Conservation (phyloP, 305 asterid species). For the Vinca major region DNA sequence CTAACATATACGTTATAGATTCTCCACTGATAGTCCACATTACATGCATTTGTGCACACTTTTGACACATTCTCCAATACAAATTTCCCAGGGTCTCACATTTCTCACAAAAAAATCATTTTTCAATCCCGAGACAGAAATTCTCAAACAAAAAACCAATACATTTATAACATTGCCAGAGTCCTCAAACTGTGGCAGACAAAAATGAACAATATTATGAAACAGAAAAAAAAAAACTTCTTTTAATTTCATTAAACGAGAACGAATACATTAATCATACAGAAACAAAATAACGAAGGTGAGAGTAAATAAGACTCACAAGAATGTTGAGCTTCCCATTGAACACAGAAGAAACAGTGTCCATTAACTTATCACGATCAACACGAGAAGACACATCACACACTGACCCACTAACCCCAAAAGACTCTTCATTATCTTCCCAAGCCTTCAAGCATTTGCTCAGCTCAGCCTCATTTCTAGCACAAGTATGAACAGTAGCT, state of each 20-base stretch:
- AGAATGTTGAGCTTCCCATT: conserved; percentile 54
- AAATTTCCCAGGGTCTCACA: too few relatives aligned
- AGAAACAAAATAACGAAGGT: background rate
- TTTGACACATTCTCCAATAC: too few relatives aligned
- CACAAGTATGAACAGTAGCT: conserved; percentile 51
- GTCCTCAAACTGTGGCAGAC: background rate
- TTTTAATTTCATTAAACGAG: background rate
- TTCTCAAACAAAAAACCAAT: too few relatives aligned
- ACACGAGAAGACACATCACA: conserved; percentile 46
- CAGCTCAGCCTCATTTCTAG: conserved; percentile 39
- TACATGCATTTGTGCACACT: too few relatives aligned
- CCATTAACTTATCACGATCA: conserved; percentile 39
- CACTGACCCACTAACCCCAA: conserved; percentile 45
- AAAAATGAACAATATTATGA: background rate
- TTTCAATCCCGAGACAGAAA: too few relatives aligned
- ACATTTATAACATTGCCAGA: background rate
- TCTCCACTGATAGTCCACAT: too few relatives aligned
- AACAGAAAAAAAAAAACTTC: background rate
- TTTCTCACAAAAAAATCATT: too few relatives aligned
- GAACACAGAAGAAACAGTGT: conserved; percentile 30
- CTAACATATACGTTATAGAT: too few relatives aligned
- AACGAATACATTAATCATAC: background rate
- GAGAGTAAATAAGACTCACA: conserved; percentile 25
- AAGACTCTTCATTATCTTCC: conserved; percentile 32
- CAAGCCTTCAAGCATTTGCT: conserved; percentile 37